Percentiles rank a stretch among this genome's conserved stretches.
These are phyloP conservation scores for Fusarium oxysporum DNA, from an alignment of 2,329 filamentous ascomycete species.

Conservation along the genomic window DNA sequence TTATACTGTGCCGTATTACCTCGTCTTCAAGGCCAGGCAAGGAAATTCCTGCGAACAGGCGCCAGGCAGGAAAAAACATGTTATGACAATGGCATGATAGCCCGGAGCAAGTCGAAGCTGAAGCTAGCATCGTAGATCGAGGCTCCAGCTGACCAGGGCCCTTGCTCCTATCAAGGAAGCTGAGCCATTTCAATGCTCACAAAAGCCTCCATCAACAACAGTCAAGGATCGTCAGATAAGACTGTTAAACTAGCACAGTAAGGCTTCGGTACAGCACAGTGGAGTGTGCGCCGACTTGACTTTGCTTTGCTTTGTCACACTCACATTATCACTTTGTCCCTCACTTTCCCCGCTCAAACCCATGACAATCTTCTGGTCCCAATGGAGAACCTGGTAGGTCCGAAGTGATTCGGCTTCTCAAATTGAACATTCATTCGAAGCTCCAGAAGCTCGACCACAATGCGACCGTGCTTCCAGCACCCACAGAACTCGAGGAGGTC, in stretches of 20 bases:
- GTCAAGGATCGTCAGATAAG: conserved; percentile 42
- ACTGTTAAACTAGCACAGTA: conserved; percentile 17
- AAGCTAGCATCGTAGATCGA: conserved; percentile 34
- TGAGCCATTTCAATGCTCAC: conserved; percentile 29
- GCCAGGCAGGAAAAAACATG: not conserved
- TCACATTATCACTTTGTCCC: conserved; percentile 29
- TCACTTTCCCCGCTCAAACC: conserved; percentile 28
- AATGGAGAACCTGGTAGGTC: conserved; percentile 22
- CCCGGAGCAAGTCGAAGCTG: conserved; percentile 23
- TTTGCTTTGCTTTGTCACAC: conserved; percentile 16
- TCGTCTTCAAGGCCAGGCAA: not conserved
- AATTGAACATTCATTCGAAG: conserved; percentile 13
- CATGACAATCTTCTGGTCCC: conserved; percentile 11
- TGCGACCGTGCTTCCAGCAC: conserved; percentile 35
- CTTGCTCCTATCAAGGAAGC: conserved; percentile 34
- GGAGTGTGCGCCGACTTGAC: conserved; percentile 23
- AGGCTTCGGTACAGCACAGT: conserved; percentile 25
- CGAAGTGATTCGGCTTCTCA: conserved; percentile 29
- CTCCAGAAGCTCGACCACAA: conserved; percentile 28
- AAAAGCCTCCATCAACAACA: conserved; percentile 21
- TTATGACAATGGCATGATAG: conserved; percentile 19
- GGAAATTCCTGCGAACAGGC: conserved; percentile 8
- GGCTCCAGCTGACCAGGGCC: conserved; percentile 39
- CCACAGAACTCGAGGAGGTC: conserved; percentile 40
- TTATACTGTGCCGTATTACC: conserved; percentile 14